Evolutionary conservation across 192 early-diverging fungal species (phyloP), one percentile per base, ranked within the genome.

Genomic region (Gigaspora rosea): DNA sequence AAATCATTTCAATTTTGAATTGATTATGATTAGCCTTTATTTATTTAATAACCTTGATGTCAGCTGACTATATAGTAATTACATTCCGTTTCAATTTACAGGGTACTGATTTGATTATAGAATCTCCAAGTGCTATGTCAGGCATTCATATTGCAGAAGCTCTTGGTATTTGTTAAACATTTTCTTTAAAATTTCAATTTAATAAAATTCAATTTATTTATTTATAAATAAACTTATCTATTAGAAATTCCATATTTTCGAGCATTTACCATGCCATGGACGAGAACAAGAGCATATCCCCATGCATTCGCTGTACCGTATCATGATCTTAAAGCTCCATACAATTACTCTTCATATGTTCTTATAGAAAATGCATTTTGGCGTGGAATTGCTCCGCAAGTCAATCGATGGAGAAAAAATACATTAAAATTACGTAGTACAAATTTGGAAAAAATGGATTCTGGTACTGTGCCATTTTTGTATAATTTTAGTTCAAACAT

Each of bases 201-300:
- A n/a, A 33, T 9, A n/a, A 33, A 73, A 59, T 16, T 49, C 13
- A 59, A 61, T 12, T 32, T 16, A 80, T 12, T 32, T 16, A 80
- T 58, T 54, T 47, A 76, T 7, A n/a, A n/a, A 2, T n/a, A 9
- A 56, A 50, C 18, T 20, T 73, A 20, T 49, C 15, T n/a, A 22
- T 57, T 78, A 78, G 85, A 80, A 32, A 85, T 93, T 46, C 89
- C 92, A 49, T 90, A 88, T 71, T 90, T 91, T 79, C 65, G 85
- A 22, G 86, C 90, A 20, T 90, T 93, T 76, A 85, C 91, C 9
- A 91, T 94, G 89, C 91, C 91, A 4, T 92, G 91, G 92, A 91
- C 89, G n/a, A 80, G 89, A 11, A 94, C 92, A n/a, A 77, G 85
- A 33, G 80, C 84, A 10, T 94, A 90, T 75, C 91, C 92, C 47